Conservation (phyloP, 169 alveolate species). For the Haemoproteus tartakovskyi region DNA sequence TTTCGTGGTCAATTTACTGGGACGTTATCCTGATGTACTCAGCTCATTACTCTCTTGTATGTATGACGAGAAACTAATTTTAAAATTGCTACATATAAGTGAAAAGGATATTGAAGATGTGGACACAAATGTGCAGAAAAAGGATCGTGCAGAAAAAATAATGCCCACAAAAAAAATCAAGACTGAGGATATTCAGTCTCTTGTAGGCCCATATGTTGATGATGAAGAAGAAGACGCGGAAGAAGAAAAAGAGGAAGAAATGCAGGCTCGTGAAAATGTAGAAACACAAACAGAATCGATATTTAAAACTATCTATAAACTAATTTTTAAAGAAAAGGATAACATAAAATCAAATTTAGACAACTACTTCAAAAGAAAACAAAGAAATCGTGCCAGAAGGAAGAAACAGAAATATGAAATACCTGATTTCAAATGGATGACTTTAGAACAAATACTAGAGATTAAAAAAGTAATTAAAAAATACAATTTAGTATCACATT, state of each 20-base stretch:
- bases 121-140: background rate
- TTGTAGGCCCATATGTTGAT: too few species aligned
- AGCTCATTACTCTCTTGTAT: constrained; percentile 2
- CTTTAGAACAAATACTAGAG: constrained; percentile 26
- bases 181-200: too few species aligned
- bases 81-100: constrained; percentile 17
- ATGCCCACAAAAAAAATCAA: too few species aligned
- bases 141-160: background rate
- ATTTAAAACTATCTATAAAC: too few species aligned
- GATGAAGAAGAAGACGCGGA: too few species aligned
- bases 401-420: constrained; percentile 14
- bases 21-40: constrained; percentile 42
- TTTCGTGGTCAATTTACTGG: constrained; percentile 31
- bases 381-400: background rate
- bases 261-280: too few species aligned
- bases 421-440: constrained; percentile 45
- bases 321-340: too few species aligned
- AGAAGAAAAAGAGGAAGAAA: too few species aligned
- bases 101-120: constrained; percentile 1
- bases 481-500: constrained; percentile 17
- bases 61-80: constrained; percentile 14
- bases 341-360: too few species aligned
- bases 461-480: constrained; percentile 28
- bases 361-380: too few species aligned
- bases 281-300: too few species aligned